These are phyloP conservation scores for Urostyla sp. DNA, from an alignment of 73 alveolate species.

Conservation along the genomic window DNA sequence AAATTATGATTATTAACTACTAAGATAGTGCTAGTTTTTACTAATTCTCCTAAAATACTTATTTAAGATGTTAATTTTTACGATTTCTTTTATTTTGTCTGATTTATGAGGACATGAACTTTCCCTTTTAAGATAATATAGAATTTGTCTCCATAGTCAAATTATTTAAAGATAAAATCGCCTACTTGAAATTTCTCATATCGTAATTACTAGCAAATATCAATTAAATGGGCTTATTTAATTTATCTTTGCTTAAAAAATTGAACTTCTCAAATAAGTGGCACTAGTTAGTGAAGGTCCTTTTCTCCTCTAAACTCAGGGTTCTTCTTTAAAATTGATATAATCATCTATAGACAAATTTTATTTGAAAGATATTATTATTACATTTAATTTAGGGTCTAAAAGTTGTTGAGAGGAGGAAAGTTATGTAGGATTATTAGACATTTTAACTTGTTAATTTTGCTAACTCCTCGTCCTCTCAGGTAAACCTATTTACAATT, in stretches of 20 bases:
- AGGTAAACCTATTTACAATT: no score
- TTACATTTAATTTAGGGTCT: no score
- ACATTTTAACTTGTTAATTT: no score
- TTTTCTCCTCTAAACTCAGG: slow-evolving; percentile 43
- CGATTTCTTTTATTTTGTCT: not conserved
- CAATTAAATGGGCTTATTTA: slow-evolving; percentile 15
- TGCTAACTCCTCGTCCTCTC: no score
- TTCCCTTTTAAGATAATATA: slow-evolving; percentile 41
- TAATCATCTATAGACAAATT: slow-evolving; percentile 24
- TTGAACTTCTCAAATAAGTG: not conserved
- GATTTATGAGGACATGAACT: slow-evolving; percentile 38
- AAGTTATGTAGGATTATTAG: no score
- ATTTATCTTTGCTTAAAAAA: slow-evolving; percentile 24
- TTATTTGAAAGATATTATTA: no score
- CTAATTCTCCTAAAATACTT: no score
- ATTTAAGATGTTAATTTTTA: no score
- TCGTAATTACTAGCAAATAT: slow-evolving; percentile 24
- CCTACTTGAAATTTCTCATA: slow-evolving; percentile 22
- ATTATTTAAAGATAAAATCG: slow-evolving; percentile 37
- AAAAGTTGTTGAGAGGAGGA: no score
- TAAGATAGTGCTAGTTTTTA: no score
- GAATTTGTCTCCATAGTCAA: slow-evolving; percentile 57
- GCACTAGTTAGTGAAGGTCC: slow-evolving; percentile 25
- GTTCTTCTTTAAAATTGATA: slow-evolving; percentile 7
- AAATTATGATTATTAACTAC: no score